Evolutionary conservation across 2,329 filamentous ascomycete genomes (phyloP).

Genomic region (Phaeosphaeriaceae sp.): DNA sequence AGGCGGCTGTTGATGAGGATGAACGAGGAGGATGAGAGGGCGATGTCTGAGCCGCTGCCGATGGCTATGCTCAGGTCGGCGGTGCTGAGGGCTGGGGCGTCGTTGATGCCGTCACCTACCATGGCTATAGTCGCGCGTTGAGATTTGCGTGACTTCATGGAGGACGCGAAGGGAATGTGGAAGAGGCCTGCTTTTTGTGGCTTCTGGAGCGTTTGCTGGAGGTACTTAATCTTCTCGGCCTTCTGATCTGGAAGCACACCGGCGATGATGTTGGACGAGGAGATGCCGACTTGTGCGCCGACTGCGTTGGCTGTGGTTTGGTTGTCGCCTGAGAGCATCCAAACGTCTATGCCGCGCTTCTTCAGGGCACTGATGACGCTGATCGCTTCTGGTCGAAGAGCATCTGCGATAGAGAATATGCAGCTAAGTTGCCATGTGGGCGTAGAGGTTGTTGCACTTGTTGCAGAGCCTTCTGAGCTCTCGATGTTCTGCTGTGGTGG

Average conservation of each 20-base stretch:
- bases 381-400: constrained; percentile 75
- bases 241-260: constrained; percentile 88
- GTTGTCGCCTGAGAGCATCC: constrained; percentile 95
- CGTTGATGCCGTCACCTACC: constrained; percentile 88
- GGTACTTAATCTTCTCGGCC: constrained; percentile 69
- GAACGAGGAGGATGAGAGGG: constrained; percentile 81
- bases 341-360: constrained; percentile 73
- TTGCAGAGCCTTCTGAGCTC: not conserved
- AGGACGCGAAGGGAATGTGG: constrained; percentile 20
- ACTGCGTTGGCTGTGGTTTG: constrained; percentile 82
- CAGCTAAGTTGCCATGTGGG: constrained; percentile 60
- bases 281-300: constrained; percentile 77
- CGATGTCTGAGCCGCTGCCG: constrained; percentile 81
- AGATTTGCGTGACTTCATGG: not conserved
- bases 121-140: constrained; percentile 72
- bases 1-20: constrained; percentile 78
- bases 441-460: constrained; percentile 3
- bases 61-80: constrained; percentile 86
- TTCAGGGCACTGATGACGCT: constrained; percentile 70
- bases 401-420: constrained; percentile 79
- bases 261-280: constrained; percentile 76
- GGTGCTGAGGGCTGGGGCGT: constrained; percentile 78
- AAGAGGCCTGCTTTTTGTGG: constrained; percentile 23
- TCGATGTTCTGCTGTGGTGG: constrained; percentile 1
- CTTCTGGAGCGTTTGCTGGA: constrained; percentile 47